A percentile compares a stretch with the other conserved stretches of the same genome.
phyloP scores from a whole-genome alignment of 2,329 filamentous ascomycete species.

The Aspergillus sp. region DNA sequence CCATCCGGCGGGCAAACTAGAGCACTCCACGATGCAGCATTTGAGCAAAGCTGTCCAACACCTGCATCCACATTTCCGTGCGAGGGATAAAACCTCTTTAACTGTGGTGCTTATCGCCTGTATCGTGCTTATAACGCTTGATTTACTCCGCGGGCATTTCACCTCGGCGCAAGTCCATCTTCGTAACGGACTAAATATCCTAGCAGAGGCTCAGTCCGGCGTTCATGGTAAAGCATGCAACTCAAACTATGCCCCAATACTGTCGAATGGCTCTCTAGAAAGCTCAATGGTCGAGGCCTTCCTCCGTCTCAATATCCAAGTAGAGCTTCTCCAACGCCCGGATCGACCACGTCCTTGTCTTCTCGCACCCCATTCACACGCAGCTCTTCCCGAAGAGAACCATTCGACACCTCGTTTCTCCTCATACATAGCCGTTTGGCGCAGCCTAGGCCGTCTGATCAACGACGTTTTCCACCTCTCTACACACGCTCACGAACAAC shows the following conservation, averaged over 20 bases:
- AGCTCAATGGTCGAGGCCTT: constrained; percentile 26
- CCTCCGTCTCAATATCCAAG: constrained; percentile 27
- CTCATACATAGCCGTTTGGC: constrained; percentile 19
- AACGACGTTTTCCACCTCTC: constrained; percentile 20
- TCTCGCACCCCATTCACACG: constrained; percentile 4
- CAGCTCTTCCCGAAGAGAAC: neutral
- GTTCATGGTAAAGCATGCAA: too few relatives aligned
- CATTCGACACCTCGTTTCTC: neutral
- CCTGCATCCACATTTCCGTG: constrained; percentile 30
- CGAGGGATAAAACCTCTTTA: constrained; percentile 26
- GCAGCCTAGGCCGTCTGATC: constrained; percentile 21
- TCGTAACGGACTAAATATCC: constrained; percentile 29
- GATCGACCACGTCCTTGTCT: constrained; percentile 12
- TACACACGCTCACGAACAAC: constrained; percentile 7
- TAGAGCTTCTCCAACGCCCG: constrained; percentile 27
- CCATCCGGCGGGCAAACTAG: constrained; percentile 13
- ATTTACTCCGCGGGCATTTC: constrained; percentile 38
- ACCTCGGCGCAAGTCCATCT: constrained; percentile 30
- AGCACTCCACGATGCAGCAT: constrained; percentile 38
- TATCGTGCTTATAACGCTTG: constrained; percentile 43
- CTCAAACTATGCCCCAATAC: neutral
- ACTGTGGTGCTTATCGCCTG: constrained; percentile 45
- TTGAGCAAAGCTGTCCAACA: constrained; percentile 36
- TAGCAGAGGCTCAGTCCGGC: constrained; percentile 12
- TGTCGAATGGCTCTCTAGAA: constrained; percentile 18